Evolutionary conservation across 352 stramenopile species (phyloP).

Genomic region (Globisporangium middletonii): DNA sequence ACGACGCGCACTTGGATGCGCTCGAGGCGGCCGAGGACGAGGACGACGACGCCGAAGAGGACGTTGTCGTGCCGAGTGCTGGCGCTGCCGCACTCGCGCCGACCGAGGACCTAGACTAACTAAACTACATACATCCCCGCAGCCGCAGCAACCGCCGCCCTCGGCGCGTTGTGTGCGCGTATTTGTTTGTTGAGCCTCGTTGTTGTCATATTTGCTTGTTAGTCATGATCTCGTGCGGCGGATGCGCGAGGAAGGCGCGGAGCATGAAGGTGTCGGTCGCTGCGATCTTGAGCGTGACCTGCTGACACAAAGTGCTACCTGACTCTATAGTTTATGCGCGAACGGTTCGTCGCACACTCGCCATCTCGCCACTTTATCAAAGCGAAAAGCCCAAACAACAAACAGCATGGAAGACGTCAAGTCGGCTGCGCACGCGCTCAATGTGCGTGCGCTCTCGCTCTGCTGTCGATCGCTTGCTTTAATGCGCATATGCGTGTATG

Average conservation of each 20-base stretch:
- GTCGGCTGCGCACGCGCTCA: slow-evolving; percentile 33
- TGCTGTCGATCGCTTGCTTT: too few species aligned
- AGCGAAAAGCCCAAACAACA: not conserved
- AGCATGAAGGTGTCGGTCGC: too few species aligned
- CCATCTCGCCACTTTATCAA: not conserved
- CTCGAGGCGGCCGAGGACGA: slow-evolving; percentile 65
- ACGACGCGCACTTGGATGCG: slow-evolving; percentile 67
- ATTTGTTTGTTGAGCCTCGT: not conserved
- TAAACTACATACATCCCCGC: slow-evolving; percentile 8
- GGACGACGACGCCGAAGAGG: slow-evolving; percentile 28
- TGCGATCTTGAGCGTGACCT: too few species aligned
- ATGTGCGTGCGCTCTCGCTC: slow-evolving; percentile 18
- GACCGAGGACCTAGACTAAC: slow-evolving; percentile 84
- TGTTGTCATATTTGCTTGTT: not conserved
- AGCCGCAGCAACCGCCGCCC: not conserved
- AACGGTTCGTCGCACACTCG: not conserved
- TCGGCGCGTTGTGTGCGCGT: not conserved
- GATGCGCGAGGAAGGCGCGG: too few species aligned
- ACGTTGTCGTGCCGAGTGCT: slow-evolving; percentile 16
- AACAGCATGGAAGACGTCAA: slow-evolving; percentile 36
- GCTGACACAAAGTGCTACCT: not conserved
- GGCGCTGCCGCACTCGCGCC: slow-evolving; percentile 26
- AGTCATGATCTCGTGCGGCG: not conserved
- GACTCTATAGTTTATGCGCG: not conserved
- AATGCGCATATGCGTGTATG: not conserved